Evolutionary conservation across 108 stramenopile genomes (phyloP).

Genomic region (Parietichytrium sp.): DNA sequence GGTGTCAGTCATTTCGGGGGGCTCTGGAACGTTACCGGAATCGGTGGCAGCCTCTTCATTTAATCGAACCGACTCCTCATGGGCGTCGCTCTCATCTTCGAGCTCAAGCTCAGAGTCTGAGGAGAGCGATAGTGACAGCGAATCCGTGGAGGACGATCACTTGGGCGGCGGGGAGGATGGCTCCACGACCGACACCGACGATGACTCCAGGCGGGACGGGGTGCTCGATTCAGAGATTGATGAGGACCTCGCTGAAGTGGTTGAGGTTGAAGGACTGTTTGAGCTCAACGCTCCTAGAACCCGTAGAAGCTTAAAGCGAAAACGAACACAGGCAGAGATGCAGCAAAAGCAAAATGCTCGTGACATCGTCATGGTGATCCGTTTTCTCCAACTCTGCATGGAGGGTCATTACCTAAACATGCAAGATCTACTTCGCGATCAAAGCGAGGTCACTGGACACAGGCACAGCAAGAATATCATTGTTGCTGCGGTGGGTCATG

Average conservation of each 20-base stretch:
- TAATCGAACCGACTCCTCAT: too few species aligned
- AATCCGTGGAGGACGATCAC: too few species aligned
- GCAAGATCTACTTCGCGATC: slow-evolving; percentile 53
- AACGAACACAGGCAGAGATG: slow-evolving; percentile 9
- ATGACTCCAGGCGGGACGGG: background rate
- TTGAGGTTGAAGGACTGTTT: background rate
- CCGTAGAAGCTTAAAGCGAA: background rate
- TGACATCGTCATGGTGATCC: slow-evolving; percentile 42
- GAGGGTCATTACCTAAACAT: slow-evolving; percentile 52
- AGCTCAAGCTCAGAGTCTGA: slow-evolving; percentile 1
- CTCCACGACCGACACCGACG: background rate
- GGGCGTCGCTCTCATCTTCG: background rate
- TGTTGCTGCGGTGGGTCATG: background rate
- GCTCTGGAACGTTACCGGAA: background rate
- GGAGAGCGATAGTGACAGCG: too few species aligned
- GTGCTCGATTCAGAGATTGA: background rate
- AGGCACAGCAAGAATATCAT: background rate
- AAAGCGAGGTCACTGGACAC: slow-evolving; percentile 18
- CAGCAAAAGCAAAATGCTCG: background rate
- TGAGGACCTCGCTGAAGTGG: background rate
- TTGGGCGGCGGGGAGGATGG: too few species aligned
- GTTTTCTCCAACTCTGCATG: slow-evolving; percentile 51
- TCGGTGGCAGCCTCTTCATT: slow-evolving; percentile 3
- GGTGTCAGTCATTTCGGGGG: background rate
- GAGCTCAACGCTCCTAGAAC: slow-evolving; percentile 9